phyloP scores from a whole-genome alignment of 768 basidiomycete species.

The Krasilnikovozyma curviuscula region DNA sequence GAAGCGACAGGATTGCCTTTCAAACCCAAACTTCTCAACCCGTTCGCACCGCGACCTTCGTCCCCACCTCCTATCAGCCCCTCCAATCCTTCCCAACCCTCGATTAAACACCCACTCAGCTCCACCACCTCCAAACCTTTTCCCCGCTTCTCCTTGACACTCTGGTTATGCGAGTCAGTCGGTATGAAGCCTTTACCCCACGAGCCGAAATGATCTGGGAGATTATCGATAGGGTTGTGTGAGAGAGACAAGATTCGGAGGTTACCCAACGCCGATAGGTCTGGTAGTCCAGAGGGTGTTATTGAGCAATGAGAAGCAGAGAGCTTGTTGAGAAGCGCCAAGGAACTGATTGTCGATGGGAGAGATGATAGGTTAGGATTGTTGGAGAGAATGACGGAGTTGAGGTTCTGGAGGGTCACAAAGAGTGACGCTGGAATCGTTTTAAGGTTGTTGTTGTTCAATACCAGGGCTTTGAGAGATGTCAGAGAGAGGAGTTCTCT shows the following conservation, averaged over 20 bases:
- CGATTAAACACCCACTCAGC: constrained; percentile 4
- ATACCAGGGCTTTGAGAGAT: constrained; percentile 9
- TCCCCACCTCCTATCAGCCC: background rate
- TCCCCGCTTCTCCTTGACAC: background rate
- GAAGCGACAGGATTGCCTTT: constrained; percentile 3
- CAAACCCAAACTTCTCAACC: constrained; percentile 8
- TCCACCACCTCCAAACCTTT: constrained; percentile 11
- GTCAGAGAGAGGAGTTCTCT: constrained; percentile 1
- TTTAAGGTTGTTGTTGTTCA: constrained; percentile 4
- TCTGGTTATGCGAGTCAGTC: background rate
- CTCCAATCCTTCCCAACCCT: background rate
- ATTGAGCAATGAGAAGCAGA: constrained; percentile 4
- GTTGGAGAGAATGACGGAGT: constrained; percentile 10
- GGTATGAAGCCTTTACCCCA: constrained; percentile 7
- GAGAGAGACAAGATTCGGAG: constrained; percentile 10
- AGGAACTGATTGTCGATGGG: constrained; percentile 1
- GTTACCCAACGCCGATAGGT: constrained; percentile 3
- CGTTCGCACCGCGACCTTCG: constrained; percentile 4
- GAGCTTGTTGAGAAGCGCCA: constrained; percentile 4
- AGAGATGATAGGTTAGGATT: constrained; percentile 6
- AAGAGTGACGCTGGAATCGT: background rate
- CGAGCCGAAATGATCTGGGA: constrained; percentile 3
- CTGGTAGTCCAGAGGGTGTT: background rate
- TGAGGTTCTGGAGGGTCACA: background rate
- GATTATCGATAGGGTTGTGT: constrained; percentile 2